phyloP scores from a whole-genome alignment of 192 early-diverging fungal genomes.

The Ambispora gerdemannii region DNA sequence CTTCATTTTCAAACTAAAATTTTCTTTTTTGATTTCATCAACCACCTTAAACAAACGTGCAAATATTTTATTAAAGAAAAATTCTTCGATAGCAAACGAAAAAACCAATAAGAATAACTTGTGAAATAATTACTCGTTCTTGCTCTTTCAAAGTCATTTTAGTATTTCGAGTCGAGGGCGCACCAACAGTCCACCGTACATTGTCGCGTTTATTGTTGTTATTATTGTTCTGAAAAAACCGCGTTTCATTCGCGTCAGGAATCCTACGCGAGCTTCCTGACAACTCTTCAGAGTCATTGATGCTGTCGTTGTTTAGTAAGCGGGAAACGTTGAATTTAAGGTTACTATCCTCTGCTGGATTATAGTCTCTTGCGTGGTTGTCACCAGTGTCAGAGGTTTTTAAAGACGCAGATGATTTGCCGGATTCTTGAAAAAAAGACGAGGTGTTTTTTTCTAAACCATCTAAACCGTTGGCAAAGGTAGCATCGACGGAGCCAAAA shows the following conservation, averaged over 20 bases:
- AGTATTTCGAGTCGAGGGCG: slow-evolving; percentile 17
- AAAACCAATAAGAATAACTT: background rate
- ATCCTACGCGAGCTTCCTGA: background rate
- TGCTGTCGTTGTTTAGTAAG: background rate
- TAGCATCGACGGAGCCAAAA: slow-evolving; percentile 11
- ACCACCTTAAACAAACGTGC: slow-evolving; percentile 40
- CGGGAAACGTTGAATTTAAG: background rate
- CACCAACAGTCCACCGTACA: background rate
- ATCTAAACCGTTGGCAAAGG: slow-evolving; percentile 5
- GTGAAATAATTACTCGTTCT: slow-evolving; percentile 39
- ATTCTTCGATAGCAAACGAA: background rate
- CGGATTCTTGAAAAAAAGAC: slow-evolving; percentile 1
- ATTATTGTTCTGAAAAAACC: too few species aligned
- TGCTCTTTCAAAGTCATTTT: slow-evolving; percentile 52
- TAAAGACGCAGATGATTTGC: background rate
- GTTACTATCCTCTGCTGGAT: slow-evolving; percentile 1
- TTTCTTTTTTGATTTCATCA: slow-evolving; percentile 55
- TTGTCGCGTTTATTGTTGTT: background rate
- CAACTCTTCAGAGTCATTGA: background rate
- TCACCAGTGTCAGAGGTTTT: background rate
- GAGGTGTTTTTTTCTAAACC: slow-evolving; percentile 7
- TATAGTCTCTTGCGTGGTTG: background rate
- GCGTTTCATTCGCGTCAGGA: background rate
- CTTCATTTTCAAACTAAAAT: slow-evolving; percentile 53
- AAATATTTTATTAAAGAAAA: background rate